phyloP scores from a whole-genome alignment of 495 filamentous ascomycete species.

The Penicillium mononematosum region DNA sequence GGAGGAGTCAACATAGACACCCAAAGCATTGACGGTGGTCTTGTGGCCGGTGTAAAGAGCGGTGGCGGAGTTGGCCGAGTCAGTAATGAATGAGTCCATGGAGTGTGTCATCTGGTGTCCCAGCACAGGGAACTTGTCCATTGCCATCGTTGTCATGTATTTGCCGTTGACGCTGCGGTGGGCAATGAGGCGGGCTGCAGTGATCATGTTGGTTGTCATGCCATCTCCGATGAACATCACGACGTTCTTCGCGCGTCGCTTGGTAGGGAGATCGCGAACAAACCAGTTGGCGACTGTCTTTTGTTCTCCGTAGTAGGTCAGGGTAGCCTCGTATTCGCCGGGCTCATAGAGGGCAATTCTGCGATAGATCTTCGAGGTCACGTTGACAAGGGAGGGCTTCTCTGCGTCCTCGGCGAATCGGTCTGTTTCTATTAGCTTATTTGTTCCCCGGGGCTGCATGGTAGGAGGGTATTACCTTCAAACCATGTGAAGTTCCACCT shows the following conservation, averaged over 20 bases:
- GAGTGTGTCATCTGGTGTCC: slow-evolving; percentile 73
- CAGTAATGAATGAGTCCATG: slow-evolving; percentile 72
- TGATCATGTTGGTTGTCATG: slow-evolving; percentile 79
- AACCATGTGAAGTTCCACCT: slow-evolving; percentile 70
- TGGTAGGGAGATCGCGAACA: slow-evolving; percentile 61
- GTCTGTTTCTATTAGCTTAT: slow-evolving; percentile 42
- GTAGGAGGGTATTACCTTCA: slow-evolving; percentile 45
- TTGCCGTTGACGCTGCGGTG: slow-evolving; percentile 74
- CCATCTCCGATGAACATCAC: slow-evolving; percentile 76
- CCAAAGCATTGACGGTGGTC: slow-evolving; percentile 68
- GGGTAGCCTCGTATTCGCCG: slow-evolving; percentile 66
- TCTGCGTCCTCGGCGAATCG: slow-evolving; percentile 66
- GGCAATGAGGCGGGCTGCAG: slow-evolving; percentile 67
- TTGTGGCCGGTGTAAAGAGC: slow-evolving; percentile 75
- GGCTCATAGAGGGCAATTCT: slow-evolving; percentile 65
- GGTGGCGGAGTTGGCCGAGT: slow-evolving; percentile 73
- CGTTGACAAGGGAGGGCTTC: slow-evolving; percentile 64
- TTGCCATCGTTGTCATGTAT: slow-evolving; percentile 63
- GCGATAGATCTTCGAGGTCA: slow-evolving; percentile 68
- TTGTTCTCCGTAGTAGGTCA: slow-evolving; percentile 64
- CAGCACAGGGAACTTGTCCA: slow-evolving; percentile 71
- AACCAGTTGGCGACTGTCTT: slow-evolving; percentile 67
- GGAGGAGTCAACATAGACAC: slow-evolving; percentile 70
- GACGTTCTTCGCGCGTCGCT: slow-evolving; percentile 73
- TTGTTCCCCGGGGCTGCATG: too few relatives aligned